Percentiles rank a stretch among this genome's conserved stretches.
These are phyloP conservation scores for Limonium bicolor DNA, from an alignment of 148 eudicot genomes.

Conservation along the genomic window DNA sequence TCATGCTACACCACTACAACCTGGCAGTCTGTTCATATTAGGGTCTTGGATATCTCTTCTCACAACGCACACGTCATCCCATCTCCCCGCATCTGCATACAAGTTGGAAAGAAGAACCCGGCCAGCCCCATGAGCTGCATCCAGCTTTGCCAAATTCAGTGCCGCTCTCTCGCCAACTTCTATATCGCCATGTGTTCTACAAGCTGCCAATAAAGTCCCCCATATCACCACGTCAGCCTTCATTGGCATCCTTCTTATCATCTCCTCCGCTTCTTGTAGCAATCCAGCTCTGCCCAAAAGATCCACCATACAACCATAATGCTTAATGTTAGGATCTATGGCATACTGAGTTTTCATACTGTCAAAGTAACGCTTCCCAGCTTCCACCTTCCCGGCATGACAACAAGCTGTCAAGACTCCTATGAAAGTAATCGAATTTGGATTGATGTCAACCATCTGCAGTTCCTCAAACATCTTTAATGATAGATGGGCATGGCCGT, in stretches of 20 bases:
- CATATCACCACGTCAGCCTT: constrained; percentile 76
- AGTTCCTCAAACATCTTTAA: constrained; percentile 35
- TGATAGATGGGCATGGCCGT: constrained; percentile 57
- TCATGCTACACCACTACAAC: constrained; percentile 60
- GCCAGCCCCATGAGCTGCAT: constrained; percentile 65
- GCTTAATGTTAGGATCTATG: constrained; percentile 59
- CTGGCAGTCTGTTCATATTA: constrained; percentile 41
- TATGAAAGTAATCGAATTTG: constrained; percentile 57
- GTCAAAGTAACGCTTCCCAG: constrained; percentile 39
- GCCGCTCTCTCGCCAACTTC: constrained; percentile 66
- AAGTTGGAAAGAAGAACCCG: constrained; percentile 60
- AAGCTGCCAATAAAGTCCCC: constrained; percentile 76
- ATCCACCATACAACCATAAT: constrained; percentile 85
- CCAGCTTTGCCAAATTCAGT: constrained; percentile 33
- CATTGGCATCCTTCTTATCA: constrained; percentile 67
- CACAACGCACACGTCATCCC: constrained; percentile 52
- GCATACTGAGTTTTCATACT: constrained; percentile 37
- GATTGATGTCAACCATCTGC: constrained; percentile 29
- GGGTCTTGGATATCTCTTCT: constrained; percentile 33
- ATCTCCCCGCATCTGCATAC: constrained; percentile 66
- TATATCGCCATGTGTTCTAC: constrained; percentile 44
- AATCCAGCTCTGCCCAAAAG: constrained; percentile 68
- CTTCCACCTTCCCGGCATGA: constrained; percentile 69
- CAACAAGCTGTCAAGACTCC: constrained; percentile 85
- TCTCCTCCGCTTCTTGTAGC: constrained; percentile 54